Evolutionary conservation across 345 rosid genomes (phyloP).

Genomic region (Limnanthes douglasii): DNA sequence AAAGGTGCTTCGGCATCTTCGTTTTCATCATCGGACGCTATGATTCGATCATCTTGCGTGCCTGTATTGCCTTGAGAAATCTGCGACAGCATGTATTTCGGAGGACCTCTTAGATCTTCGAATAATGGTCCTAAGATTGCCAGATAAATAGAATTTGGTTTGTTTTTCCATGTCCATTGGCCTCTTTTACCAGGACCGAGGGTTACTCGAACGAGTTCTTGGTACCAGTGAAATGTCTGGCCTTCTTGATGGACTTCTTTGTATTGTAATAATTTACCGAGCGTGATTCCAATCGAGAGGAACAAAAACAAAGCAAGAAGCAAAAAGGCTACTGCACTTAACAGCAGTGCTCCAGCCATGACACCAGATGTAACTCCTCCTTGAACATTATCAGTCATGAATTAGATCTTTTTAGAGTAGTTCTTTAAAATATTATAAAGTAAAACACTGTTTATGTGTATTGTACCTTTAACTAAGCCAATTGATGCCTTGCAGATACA

Average conservation of each 20-base stretch:
- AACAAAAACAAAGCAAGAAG: conserved; percentile 50
- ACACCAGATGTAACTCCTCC: conserved; percentile 35
- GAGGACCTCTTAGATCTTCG: conserved; percentile 89
- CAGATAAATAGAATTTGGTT: conserved; percentile 23
- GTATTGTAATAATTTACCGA: conserved; percentile 80
- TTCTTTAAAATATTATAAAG: too few relatives aligned
- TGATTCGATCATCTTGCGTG: conserved; percentile 42
- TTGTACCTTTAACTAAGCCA: conserved; percentile 46
- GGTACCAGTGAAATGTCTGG: conserved; percentile 73
- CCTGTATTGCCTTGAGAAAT: conserved; percentile 33
- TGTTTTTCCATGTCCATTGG: conserved; percentile 85
- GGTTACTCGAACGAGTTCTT: conserved; percentile 64
- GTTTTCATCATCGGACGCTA: conserved; percentile 84
- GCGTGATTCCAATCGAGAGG: conserved; percentile 72
- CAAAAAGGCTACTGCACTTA: conserved; percentile 28
- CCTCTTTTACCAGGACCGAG: conserved; percentile 94
- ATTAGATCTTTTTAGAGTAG: too few relatives aligned
- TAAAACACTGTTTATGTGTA: too few relatives aligned
- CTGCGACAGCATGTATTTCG: conserved; percentile 91
- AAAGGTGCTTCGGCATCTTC: conserved; percentile 95
- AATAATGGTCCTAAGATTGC: conserved; percentile 58
- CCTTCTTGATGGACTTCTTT: conserved; percentile 93
- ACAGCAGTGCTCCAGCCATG: conserved; percentile 41
- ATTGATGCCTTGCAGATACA: conserved; percentile 59
- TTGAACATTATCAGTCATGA: too few relatives aligned